Percentiles rank a stretch among this genome's conserved stretches.
Evolutionary conservation across 768 basidiomycete genomes (phyloP).

Genomic region (Mycena polygramma): DNA sequence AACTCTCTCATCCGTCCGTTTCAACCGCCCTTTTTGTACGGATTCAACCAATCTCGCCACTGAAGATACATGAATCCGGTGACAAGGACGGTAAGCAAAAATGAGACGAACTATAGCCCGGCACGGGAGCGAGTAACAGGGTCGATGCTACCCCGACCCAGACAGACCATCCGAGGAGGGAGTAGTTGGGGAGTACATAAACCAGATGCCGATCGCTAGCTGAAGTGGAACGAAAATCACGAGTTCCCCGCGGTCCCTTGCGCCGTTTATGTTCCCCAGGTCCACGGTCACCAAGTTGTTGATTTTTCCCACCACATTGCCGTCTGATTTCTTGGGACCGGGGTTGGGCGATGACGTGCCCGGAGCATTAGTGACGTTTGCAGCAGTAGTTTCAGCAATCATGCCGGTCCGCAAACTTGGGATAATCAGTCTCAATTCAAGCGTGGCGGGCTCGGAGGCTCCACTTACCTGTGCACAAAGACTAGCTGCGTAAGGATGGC

Average conservation of each 20-base stretch:
- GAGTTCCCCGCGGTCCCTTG: constrained; percentile 20
- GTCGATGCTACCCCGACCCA: constrained; percentile 30
- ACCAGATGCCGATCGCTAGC: constrained; percentile 54
- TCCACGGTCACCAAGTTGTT: constrained; percentile 84
- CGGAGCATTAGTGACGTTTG: neutral
- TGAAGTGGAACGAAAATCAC: constrained; percentile 34
- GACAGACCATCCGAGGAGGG: constrained; percentile 17
- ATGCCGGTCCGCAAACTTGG: constrained; percentile 68
- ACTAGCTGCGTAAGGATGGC: constrained; percentile 57
- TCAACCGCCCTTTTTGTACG: constrained; percentile 64
- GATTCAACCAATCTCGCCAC: constrained; percentile 30
- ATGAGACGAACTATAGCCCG: constrained; percentile 57
- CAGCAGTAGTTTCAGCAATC: constrained; percentile 53
- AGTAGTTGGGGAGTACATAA: too few relatives aligned
- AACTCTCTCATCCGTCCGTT: constrained; percentile 71
- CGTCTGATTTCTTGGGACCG: constrained; percentile 24
- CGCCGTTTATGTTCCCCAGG: constrained; percentile 24
- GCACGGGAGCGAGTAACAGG: constrained; percentile 61
- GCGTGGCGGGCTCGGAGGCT: too few relatives aligned
- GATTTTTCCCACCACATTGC: constrained; percentile 78
- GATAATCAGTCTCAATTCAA: constrained; percentile 5
- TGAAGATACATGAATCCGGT: neutral
- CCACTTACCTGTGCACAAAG: constrained; percentile 51
- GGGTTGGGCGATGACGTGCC: constrained; percentile 8
- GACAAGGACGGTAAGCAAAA: neutral